A percentile compares a stretch with the other conserved stretches of the same genome.
Evolutionary conservation across 73 alveolate genomes (phyloP).

Genomic region (Paramecium biaurelia): DNA sequence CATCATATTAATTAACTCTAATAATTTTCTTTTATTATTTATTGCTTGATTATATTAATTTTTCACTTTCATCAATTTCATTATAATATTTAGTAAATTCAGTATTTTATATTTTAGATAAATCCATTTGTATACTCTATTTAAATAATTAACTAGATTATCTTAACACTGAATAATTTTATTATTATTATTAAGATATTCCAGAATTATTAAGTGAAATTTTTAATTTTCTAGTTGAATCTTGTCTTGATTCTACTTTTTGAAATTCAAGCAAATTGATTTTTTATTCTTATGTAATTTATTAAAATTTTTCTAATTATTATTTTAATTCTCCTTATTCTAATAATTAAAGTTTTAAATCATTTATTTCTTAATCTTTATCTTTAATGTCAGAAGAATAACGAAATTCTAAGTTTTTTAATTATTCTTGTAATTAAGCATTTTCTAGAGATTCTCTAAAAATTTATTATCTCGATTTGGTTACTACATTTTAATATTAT

Average conservation of each 20-base stretch:
- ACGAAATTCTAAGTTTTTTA: not conserved
- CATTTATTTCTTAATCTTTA: not conserved
- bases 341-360: not conserved
- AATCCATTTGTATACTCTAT: not conserved
- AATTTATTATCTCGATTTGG: conserved; percentile 4
- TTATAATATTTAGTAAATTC: not conserved
- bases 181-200: not conserved
- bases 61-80: not conserved
- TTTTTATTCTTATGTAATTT: not conserved
- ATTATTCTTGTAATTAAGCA: not conserved
- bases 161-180: not conserved
- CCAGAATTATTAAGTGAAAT: not conserved
- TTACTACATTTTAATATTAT: not conserved
- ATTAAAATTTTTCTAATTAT: not conserved
- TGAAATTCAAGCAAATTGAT: not conserved
- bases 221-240: conserved; percentile 9
- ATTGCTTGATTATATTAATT: not conserved
- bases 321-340: not conserved
- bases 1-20: conserved; percentile 9
- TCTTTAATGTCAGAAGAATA: not conserved
- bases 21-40: not conserved
- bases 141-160: not conserved
- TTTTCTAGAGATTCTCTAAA: conserved; percentile 12
- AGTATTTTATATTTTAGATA: not conserved
- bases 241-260: not conserved